Evolutionary conservation across 2,329 filamentous ascomycete genomes (phyloP).

Genomic region (Colletotrichum sojae): DNA sequence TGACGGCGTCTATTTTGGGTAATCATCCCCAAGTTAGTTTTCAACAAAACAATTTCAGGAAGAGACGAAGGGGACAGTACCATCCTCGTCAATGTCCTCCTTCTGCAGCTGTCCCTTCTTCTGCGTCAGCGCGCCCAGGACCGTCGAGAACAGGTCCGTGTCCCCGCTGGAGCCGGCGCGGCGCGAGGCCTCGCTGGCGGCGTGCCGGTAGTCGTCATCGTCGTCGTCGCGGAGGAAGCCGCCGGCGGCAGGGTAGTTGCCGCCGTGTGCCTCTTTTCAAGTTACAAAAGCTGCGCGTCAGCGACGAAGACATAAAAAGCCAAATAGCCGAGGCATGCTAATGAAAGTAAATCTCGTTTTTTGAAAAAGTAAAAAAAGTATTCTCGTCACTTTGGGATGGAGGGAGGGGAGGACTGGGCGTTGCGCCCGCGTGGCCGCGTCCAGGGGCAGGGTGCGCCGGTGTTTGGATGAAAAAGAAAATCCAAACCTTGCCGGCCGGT

Average conservation of each 20-base stretch:
- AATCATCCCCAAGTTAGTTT: too few species aligned
- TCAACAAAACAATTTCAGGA: background rate
- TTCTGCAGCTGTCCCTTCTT: constrained; percentile 64
- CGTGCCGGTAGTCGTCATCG: constrained; percentile 63
- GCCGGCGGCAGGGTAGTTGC: constrained; percentile 49
- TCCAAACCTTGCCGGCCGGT: too few species aligned
- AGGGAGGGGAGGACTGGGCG: too few species aligned
- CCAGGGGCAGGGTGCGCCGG: too few species aligned
- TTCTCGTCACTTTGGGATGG: too few species aligned
- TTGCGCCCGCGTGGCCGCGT: too few species aligned
- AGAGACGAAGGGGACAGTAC: constrained; percentile 47
- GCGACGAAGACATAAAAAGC: background rate
- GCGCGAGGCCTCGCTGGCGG: constrained; percentile 63
- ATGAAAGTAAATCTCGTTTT: background rate
- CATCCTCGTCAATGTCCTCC: constrained; percentile 65
- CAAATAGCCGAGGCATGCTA: too few species aligned
- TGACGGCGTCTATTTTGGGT: constrained; percentile 70
- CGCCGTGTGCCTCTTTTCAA: constrained; percentile 49
- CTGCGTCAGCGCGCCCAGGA: constrained; percentile 63
- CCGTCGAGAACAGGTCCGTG: constrained; percentile 63
- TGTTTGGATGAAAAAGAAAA: too few species aligned
- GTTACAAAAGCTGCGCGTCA: background rate
- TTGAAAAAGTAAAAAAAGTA: background rate
- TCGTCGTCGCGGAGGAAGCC: constrained; percentile 55
- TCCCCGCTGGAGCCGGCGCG: constrained; percentile 63